Base-by-base conservation (phyloP, 2,329 filamentous ascomycete genomes). In the Sclerotinia glacialis region DNA sequence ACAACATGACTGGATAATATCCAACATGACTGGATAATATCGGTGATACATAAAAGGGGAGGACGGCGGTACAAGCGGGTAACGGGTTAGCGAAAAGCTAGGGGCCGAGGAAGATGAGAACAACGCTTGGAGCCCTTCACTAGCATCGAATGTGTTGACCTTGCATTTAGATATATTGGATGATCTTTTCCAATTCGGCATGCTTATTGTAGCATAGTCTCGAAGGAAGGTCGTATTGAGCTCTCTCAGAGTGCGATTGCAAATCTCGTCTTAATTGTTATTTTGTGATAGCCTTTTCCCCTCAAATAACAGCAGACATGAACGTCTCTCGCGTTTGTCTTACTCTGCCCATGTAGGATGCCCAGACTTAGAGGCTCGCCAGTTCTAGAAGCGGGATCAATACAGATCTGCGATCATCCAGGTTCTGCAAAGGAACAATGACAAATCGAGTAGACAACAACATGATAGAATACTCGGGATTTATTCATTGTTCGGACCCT, bases 261-360 rank as follows among this genome's bases (percentile, higher is more conserved):
- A 37, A 12, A n/a, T 54, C 53, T 8, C 3, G 28, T 31, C 42
- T 34, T 46, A 2, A 37, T 40, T 40, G 47, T 34, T 37, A 42
- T 59, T 37, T 42, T 60, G 28, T 16, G 16, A 16, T 49, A 40
- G 44, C 44, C 26, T 61, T 7, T 49, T 12, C 58, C 58, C 53
- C 14, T 34, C 37, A 16, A 60, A 49, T 60, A 60, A 31, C 44
- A n/a, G 23, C 34, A 49, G n/a, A 61, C 21, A 61, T 26, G n/a
- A 49, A 61, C 31, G 58, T 61, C 44, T 46, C 58, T 49, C 37
- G 58, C 28, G 31, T 61, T 49, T 49, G 44, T 60, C 58, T 60
- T 14, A 49, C 44, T 34, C 28, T 60, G 28, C 12, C 56, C 56
- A 59, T 42, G 6, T n/a, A 16, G 7, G 6, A 26, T 50, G 47